A percentile compares a stretch with the other conserved stretches of the same genome.
Conservation (phyloP, 2,329 filamentous ascomycete genomes). For the Colletotrichum destructivum region DNA sequence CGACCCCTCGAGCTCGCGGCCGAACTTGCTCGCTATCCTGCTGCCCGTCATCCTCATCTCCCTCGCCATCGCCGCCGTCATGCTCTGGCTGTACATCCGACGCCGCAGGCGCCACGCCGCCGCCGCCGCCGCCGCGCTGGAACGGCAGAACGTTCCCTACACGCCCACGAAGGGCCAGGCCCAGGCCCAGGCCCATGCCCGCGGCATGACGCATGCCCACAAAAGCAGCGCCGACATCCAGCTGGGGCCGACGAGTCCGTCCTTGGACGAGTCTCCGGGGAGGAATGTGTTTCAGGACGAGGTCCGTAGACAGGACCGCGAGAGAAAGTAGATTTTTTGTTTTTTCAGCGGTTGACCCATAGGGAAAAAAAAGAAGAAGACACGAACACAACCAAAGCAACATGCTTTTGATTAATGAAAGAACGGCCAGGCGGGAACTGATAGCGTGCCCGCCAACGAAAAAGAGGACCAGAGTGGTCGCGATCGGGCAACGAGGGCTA, state of each 20-base stretch:
- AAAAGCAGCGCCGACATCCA: slow-evolving; percentile 46
- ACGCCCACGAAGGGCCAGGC: too few relatives aligned
- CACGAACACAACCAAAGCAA: background rate
- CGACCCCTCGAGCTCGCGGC: slow-evolving; percentile 15
- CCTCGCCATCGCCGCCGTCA: slow-evolving; percentile 44
- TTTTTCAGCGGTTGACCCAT: background rate
- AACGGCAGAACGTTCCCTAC: background rate
- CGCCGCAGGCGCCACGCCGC: slow-evolving; percentile 45
- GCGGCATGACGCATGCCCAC: slow-evolving; percentile 37
- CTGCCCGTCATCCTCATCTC: slow-evolving; percentile 50
- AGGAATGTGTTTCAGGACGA: slow-evolving; percentile 57
- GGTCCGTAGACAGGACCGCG: slow-evolving; percentile 52
- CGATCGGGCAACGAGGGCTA: slow-evolving; percentile 4
- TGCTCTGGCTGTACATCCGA: slow-evolving; percentile 47
- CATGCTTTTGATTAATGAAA: slow-evolving; percentile 21
- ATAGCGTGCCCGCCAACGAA: slow-evolving; percentile 9
- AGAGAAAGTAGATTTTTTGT: slow-evolving; percentile 24
- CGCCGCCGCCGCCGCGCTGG: slow-evolving; percentile 1
- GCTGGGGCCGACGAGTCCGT: slow-evolving; percentile 47
- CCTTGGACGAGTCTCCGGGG: slow-evolving; percentile 31
- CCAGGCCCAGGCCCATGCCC: background rate
- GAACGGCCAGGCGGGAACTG: background rate
- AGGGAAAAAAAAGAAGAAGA: too few relatives aligned
- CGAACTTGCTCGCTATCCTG: slow-evolving; percentile 46
- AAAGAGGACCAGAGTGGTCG: background rate